phyloP scores from a whole-genome alignment of 176 grass and related monocot genomes.

The Oropetium thomaeum region DNA sequence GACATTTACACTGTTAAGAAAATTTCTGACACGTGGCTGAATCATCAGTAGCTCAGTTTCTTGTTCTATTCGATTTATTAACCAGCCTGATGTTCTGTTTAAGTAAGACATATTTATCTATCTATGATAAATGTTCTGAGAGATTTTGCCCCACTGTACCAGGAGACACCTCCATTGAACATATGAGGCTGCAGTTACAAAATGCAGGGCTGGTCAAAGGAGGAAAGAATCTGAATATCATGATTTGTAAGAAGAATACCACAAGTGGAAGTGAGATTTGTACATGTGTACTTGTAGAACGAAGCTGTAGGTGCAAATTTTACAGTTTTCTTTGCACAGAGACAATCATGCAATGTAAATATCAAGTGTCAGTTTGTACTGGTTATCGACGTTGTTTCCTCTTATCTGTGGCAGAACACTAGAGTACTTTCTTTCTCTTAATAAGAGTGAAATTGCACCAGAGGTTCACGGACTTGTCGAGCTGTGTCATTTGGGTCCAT shows the following conservation, averaged over 20 bases:
- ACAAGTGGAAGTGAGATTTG: neutral
- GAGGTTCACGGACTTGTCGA: no score
- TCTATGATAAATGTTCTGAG: conserved; percentile 12
- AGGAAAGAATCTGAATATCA: neutral
- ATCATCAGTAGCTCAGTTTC: neutral
- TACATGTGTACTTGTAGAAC: conserved; percentile 1
- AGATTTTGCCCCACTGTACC: neutral
- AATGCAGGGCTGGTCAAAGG: neutral
- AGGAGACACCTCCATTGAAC: conserved; percentile 48
- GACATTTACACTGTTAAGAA: neutral
- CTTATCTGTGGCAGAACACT: no score
- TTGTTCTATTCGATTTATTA: conserved; percentile 7
- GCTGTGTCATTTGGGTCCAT: no score
- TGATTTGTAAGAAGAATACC: neutral
- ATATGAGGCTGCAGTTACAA: conserved; percentile 2
- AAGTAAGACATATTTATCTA: neutral
- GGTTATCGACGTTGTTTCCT: neutral
- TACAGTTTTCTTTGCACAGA: neutral
- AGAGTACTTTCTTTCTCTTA: no score
- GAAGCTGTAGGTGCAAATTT: neutral
- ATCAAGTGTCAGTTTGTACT: neutral
- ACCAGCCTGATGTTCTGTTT: neutral
- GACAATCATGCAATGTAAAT: neutral
- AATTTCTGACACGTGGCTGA: neutral
- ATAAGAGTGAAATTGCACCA: no score